phyloP scores from a whole-genome alignment of 805 yeast genomes.

The Starmerella sirachaensis region DNA sequence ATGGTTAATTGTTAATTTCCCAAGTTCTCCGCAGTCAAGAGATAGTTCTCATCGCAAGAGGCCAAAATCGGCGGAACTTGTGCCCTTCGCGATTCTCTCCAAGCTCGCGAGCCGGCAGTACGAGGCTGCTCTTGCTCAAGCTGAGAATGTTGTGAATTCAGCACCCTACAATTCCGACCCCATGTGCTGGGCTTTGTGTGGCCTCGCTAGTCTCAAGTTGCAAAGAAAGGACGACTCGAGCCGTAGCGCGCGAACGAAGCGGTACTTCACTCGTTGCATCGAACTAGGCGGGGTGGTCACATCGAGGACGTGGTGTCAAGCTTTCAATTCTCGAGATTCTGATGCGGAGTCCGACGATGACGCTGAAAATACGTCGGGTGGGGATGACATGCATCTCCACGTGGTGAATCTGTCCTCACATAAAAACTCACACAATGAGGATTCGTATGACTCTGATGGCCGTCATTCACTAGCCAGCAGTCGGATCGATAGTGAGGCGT shows the following conservation, averaged over 20 bases:
- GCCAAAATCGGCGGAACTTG: slow-evolving; percentile 7
- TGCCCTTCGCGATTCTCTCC: slow-evolving; percentile 9
- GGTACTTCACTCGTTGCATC: slow-evolving; percentile 11
- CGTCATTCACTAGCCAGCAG: no score
- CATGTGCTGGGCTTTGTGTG: slow-evolving; percentile 16
- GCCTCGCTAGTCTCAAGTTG: slow-evolving; percentile 4
- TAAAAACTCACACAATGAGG: no score
- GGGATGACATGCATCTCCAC: no score
- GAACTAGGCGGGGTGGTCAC: slow-evolving; percentile 20
- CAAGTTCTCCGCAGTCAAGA: slow-evolving; percentile 1
- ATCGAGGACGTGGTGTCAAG: no score
- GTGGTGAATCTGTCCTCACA: no score
- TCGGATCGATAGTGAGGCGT: no score
- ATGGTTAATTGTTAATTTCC: slow-evolving; percentile 19
- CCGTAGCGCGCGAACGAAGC: not conserved
- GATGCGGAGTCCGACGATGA: no score
- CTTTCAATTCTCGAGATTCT: no score
- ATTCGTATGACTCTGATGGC: no score
- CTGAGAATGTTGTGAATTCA: slow-evolving; percentile 9
- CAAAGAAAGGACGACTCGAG: not conserved
- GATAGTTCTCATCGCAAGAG: not conserved
- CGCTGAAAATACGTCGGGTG: no score
- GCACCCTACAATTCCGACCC: slow-evolving; percentile 8
- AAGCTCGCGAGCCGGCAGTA: slow-evolving; percentile 2
- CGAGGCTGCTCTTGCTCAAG: slow-evolving; percentile 11